Base-by-base conservation (phyloP, 345 rosid genomes). In the Citrus cavaleriei region DNA sequence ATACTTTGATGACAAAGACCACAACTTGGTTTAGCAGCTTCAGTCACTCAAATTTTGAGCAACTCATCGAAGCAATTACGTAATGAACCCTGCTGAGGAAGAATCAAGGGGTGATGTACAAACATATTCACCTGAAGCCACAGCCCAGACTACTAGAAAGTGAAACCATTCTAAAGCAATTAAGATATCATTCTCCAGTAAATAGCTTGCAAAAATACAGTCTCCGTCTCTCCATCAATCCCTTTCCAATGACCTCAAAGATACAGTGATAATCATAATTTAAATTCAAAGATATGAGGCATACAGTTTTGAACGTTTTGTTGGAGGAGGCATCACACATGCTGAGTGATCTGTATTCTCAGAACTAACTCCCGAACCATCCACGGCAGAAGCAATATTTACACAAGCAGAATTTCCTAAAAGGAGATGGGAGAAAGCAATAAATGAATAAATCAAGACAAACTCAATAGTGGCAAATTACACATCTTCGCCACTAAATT, bases 261-360 rank as follows among this genome's bases (percentile, higher is more conserved):
- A 64, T 35, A 75, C n/a, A 27, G 35, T 42, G 38, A 77, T 37
- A 49, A 72, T 40, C 61, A 60, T 49, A 55, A 71, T 77, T 46
- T 66, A 66, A 63, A 84, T 72, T 66, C 38, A 49, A 27, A 78
- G 76, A 70, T 79, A 76, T 24, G 35, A 68, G 76, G 49, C 90
- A 84, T 88, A 90, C 91, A 81, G 40, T 85, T 87, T 90, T 80
- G 83, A 63, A 72, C 90, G 90, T 75, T 90, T 90, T 78, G 83
- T 79, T 73, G 91, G 85, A 78, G 89, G 90, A 65, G 78, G 82
- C 85, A 81, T 73, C 68, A n/a, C 74, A 71, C 80, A 77, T 68
- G 77, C 83, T 6, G 85, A 86, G 74, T 76, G 78, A 37, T 78
- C 85, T 40, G 78, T 81, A 74, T 70, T 79, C 63, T 77, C 78